These are phyloP conservation scores for Cyberlindnera mycetangii DNA, from an alignment of 805 yeast genomes.

Conservation along the genomic window DNA sequence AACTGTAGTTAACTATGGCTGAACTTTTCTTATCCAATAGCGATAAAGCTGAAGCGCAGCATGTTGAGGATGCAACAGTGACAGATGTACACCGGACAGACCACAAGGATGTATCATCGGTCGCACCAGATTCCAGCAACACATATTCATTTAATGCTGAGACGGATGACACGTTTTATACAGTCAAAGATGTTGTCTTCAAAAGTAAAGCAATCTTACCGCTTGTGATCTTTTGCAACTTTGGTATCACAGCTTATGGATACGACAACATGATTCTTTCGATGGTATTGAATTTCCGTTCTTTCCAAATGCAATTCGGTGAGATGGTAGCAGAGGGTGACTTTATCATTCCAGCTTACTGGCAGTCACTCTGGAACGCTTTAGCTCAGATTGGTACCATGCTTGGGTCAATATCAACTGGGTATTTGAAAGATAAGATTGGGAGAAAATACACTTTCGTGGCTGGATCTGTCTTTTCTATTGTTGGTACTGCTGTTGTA, in stretches of 20 bases:
- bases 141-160: background rate
- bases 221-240: background rate
- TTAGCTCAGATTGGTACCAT: constrained; percentile 4
- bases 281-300: constrained; percentile 1
- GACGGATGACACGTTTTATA: background rate
- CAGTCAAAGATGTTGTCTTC: background rate
- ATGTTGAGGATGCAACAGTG: background rate
- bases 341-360: constrained; percentile 1
- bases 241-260: constrained; percentile 2
- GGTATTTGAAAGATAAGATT: background rate
- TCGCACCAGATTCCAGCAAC: background rate
- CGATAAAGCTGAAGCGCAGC: constrained; percentile 1
- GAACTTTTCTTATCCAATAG: background rate
- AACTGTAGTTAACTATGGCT: background rate
- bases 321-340: background rate
- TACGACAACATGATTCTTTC: constrained; percentile 1
- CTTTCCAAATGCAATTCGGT: background rate
- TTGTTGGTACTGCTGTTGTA: background rate
- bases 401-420: background rate
- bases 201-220: background rate
- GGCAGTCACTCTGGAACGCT: constrained; percentile 4
- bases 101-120: background rate
- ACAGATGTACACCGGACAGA: background rate
- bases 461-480: background rate
- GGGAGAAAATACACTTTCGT: constrained; percentile 1